Conservation (phyloP, 2,329 filamentous ascomycete genomes). For the Cadophora sp. region DNA sequence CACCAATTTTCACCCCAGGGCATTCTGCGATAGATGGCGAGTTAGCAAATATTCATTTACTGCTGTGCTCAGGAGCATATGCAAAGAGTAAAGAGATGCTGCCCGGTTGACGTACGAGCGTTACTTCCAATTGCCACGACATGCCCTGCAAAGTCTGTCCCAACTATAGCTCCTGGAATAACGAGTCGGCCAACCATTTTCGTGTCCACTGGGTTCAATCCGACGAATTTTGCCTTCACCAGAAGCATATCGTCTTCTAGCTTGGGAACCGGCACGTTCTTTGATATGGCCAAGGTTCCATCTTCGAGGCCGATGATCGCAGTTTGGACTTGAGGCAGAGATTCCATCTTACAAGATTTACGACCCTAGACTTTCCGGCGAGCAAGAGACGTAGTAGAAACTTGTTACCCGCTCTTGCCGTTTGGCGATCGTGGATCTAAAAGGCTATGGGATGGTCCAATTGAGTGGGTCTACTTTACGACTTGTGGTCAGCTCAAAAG, state of each 20-base stretch:
- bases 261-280: neutral
- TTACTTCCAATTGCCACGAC: conserved; percentile 51
- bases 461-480: neutral
- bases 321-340: neutral
- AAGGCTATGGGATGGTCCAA: neutral
- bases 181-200: conserved; percentile 29
- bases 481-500: neutral
- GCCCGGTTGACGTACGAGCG: conserved; percentile 26
- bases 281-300: neutral
- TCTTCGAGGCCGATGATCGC: neutral
- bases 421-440: neutral
- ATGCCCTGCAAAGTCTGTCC: conserved; percentile 37
- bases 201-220: conserved; percentile 50
- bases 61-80: neutral
- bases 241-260: neutral
- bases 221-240: conserved; percentile 39
- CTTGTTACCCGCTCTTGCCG: neutral
- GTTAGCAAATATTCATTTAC: neutral
- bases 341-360: neutral
- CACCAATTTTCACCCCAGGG: conserved; percentile 27
- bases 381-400: neutral
- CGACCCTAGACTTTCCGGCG: neutral
- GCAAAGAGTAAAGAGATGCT: neutral
- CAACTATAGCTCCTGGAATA: conserved; percentile 22
- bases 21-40: neutral